Evolutionary conservation across 2,329 filamentous ascomycete genomes (phyloP), one percentile per base, ranked within the genome.

Genomic region (Diplocarpon rosae): DNA sequence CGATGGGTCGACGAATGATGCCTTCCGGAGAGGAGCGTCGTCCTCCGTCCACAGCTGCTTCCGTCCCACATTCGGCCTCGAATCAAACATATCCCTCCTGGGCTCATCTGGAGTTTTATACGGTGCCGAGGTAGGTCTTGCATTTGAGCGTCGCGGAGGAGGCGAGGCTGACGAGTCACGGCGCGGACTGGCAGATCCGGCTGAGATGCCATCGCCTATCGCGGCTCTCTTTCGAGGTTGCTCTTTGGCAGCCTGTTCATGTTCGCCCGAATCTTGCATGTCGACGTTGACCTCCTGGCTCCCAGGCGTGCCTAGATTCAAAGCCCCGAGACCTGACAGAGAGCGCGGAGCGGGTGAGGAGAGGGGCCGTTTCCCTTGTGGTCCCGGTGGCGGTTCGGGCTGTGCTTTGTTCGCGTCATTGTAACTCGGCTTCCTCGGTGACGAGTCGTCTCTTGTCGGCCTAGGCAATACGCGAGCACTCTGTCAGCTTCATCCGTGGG

Each of bases 1-100:
- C 1, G 55, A 54, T 1, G 54, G 53, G 15, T 61, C 58, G 3
- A 49, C 5, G 14, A 52, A 47, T 2, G 53, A 44, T 15, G 51
- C 45, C 29, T 50, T 52, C n/a, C 51, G 30, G 1, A 50, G 34
- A n/a, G 49, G 50, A 1, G 39, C 36, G 28, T 53, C 44, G 34
- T 49, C 45, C 27, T 57, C 57, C 0, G 54, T 54, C 59, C 59
- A 61, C 3, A 61, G 39, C 29, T 53, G 51, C 20, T 50, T 55
- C 6, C 48, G 53, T 8, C 30, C 24, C n/a, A 39, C 46, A 27
- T 45, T 48, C 1, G 52, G 53, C 24, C 56, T 47, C 30, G 45
- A 37, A 24, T 50, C 43, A 29, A 35, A 44, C 41, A 47, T 46
- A 15, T 45, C 46, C 45, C 6, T 34, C 29, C 13, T 32, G 1